These are phyloP conservation scores for Phytopythium oedochilum DNA, from an alignment of 352 stramenopile species.

Conservation along the genomic window DNA sequence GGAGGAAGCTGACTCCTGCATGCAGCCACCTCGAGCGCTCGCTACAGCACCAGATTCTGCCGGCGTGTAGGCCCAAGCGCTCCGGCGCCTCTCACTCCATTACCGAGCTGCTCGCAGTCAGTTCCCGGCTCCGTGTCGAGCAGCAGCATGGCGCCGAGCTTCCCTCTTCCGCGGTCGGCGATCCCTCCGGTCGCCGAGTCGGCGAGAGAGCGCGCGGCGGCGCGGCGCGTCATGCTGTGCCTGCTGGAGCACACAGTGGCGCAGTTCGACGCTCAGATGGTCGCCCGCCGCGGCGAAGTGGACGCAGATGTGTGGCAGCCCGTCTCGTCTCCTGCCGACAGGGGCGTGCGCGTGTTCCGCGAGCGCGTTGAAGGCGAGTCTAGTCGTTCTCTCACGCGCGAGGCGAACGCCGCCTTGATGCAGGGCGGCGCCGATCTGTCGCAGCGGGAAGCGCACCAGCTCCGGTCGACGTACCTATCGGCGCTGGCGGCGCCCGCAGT, in stretches of 20 bases:
- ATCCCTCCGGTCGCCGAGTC: constrained; percentile 18
- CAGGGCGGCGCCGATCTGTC: not conserved
- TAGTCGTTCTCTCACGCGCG: constrained; percentile 8
- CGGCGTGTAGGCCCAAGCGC: too few relatives aligned
- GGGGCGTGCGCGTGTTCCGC: constrained; percentile 13
- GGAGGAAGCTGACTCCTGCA: too few relatives aligned
- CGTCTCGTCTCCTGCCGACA: constrained; percentile 9
- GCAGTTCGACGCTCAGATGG: constrained; percentile 21
- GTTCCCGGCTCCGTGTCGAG: constrained; percentile 3
- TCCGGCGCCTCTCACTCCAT: too few relatives aligned
- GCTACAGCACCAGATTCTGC: too few relatives aligned
- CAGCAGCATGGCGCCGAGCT: constrained; percentile 19
- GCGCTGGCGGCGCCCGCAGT: constrained; percentile 21
- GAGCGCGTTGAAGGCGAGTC: constrained; percentile 12
- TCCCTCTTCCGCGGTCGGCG: constrained; percentile 26
- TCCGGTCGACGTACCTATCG: constrained; percentile 6
- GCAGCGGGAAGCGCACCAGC: not conserved
- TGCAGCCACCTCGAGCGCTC: too few relatives aligned
- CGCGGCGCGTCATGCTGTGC: constrained; percentile 21
- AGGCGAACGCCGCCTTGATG: not conserved
- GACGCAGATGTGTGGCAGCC: constrained; percentile 21
- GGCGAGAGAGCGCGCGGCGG: constrained; percentile 12
- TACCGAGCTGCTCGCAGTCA: too few relatives aligned
- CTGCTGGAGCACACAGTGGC: constrained; percentile 19
- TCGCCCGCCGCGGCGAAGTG: constrained; percentile 10